These are phyloP conservation scores for Selaginella tamariscina DNA, from an alignment of 75 land plant species.

Conservation along the genomic window DNA sequence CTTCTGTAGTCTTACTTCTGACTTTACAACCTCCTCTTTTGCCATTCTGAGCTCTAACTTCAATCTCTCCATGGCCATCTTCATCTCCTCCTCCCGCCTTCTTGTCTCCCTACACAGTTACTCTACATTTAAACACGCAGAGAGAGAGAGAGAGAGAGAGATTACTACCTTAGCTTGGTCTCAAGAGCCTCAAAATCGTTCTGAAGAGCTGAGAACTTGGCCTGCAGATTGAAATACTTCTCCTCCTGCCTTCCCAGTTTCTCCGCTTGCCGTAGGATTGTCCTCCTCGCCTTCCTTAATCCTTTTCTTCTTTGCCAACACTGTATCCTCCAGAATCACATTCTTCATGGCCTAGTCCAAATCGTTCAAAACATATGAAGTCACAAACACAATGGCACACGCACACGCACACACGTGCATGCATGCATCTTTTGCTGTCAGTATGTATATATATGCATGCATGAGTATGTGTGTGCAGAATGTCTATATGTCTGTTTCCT, in stretches of 20 bases:
- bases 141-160: no score
- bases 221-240: slow-evolving; percentile 14
- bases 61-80: slow-evolving; percentile 13
- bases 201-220: slow-evolving; percentile 14
- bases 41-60: slow-evolving; percentile 21
- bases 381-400: no score
- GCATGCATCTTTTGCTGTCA: no score
- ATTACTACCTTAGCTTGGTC: not conserved
- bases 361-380: no score
- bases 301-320: slow-evolving; percentile 7
- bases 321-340: not conserved
- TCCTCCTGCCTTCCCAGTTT: slow-evolving; percentile 20
- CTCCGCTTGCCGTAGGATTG: slow-evolving; percentile 9
- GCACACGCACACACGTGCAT: no score
- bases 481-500: no score
- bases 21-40: slow-evolving; percentile 31
- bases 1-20: slow-evolving; percentile 23
- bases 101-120: no score
- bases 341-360: not conserved
- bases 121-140: no score
- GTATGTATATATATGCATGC: no score
- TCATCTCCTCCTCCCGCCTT: slow-evolving; percentile 16
- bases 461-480: no score
- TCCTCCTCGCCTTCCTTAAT: slow-evolving; percentile 17
- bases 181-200: slow-evolving; percentile 10